Conservation (phyloP, 1,284 basidiomycete species). For the Puccinia polysora region DNA sequence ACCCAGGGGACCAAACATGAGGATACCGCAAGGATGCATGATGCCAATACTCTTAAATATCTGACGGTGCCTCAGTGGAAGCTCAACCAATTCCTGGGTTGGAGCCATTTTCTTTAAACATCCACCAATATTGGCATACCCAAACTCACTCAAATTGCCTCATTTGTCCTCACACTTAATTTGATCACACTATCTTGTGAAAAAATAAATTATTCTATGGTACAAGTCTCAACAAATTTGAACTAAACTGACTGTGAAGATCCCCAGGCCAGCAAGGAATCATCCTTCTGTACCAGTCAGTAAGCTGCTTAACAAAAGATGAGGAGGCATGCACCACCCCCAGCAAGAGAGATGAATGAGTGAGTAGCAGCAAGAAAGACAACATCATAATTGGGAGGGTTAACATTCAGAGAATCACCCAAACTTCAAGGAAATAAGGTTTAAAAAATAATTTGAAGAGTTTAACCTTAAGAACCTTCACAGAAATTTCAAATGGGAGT, state of each 20-base stretch:
- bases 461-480: slow-evolving; percentile 91
- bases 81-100: slow-evolving; percentile 96
- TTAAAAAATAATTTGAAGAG: slow-evolving; percentile 97
- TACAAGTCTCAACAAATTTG: slow-evolving; percentile 86
- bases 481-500: slow-evolving; percentile 94
- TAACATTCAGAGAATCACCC: slow-evolving; percentile 43
- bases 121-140: slow-evolving; percentile 98
- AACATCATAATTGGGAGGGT: background rate
- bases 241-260: slow-evolving; percentile 98
- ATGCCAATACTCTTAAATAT: slow-evolving; percentile 99
- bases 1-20: too few relatives aligned
- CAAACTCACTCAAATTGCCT: slow-evolving; percentile 90
- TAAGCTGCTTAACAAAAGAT: slow-evolving; percentile 62
- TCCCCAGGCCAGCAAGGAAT: slow-evolving; percentile 97
- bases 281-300: slow-evolving; percentile 87
- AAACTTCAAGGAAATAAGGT: slow-evolving; percentile 98
- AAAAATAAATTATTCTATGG: slow-evolving; percentile 91
- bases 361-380: background rate
- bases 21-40: slow-evolving; percentile 97
- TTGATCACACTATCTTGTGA: slow-evolving; percentile 92
- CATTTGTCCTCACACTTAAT: slow-evolving; percentile 99
- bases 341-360: background rate
- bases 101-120: slow-evolving; percentile 99
- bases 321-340: background rate
- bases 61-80: slow-evolving; percentile 95